A percentile compares a stretch with the other conserved stretches of the same genome.
These are phyloP conservation scores for Parmelia sp. DNA, from an alignment of 495 filamentous ascomycete species.

Conservation along the genomic window DNA sequence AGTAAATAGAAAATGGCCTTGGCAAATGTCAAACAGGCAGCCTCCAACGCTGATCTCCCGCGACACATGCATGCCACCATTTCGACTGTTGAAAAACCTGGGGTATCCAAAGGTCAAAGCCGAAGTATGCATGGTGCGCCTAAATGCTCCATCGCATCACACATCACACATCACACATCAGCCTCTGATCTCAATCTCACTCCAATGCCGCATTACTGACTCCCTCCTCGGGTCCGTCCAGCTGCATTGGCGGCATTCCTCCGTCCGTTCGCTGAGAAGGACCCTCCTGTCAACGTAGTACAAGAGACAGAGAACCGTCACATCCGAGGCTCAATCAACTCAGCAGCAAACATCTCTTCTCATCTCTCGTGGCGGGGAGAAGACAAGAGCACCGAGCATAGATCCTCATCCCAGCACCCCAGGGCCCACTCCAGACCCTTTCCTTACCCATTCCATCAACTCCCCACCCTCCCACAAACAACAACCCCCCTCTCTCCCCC, in stretches of 20 bases:
- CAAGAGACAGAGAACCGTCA: background rate
- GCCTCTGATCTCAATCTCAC: background rate
- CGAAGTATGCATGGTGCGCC: background rate
- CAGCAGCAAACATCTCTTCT: background rate
- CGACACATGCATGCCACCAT: constrained; percentile 1
- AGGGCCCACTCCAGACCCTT: background rate
- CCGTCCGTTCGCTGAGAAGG: background rate
- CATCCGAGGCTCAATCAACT: background rate
- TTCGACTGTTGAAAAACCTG: background rate
- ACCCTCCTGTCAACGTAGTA: background rate
- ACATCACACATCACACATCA: background rate
- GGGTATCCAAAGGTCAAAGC: background rate
- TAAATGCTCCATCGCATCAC: background rate
- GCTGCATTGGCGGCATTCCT: background rate
- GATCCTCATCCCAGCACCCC: background rate
- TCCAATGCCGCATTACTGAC: background rate
- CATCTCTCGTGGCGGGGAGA: too few species aligned
- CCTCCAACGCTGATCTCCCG: constrained; percentile 8
- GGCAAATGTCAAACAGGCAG: background rate
- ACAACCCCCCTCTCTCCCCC: background rate
- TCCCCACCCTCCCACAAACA: background rate
- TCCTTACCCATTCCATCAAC: background rate
- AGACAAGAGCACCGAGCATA: too few species aligned
- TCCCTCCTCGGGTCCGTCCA: background rate
- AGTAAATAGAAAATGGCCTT: background rate